Conservation (phyloP, 2,329 filamentous ascomycete species). For the Cladosporium halotolerans region DNA sequence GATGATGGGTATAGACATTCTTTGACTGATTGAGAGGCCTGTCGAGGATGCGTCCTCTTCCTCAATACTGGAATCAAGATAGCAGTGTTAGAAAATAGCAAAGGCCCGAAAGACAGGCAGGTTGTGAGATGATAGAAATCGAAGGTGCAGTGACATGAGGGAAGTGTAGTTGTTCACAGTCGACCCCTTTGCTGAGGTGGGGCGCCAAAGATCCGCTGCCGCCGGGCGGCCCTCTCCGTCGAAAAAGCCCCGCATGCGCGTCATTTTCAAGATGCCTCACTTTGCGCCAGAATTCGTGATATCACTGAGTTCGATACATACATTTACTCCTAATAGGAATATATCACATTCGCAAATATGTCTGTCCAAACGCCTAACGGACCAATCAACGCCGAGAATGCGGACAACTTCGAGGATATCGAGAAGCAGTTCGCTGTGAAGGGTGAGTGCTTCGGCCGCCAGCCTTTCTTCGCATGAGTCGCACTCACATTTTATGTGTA, state of each 20-base stretch:
- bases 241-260: not conserved
- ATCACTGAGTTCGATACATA: not conserved
- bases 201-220: not conserved
- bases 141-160: too few relatives aligned
- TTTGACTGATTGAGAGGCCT: too few relatives aligned
- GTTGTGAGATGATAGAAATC: too few relatives aligned
- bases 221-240: not conserved
- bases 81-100: too few relatives aligned
- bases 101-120: too few relatives aligned
- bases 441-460: conserved; percentile 44
- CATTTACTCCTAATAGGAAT: not conserved
- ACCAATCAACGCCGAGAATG: conserved; percentile 47
- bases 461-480: too few relatives aligned
- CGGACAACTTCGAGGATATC: conserved; percentile 63
- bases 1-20: too few relatives aligned
- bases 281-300: not conserved
- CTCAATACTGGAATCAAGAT: too few relatives aligned
- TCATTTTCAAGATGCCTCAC: conserved; percentile 9
- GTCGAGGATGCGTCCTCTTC: too few relatives aligned
- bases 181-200: too few relatives aligned
- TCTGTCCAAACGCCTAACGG: conserved; percentile 8
- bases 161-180: too few relatives aligned
- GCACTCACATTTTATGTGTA: conserved; percentile 25
- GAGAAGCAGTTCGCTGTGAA: conserved; percentile 99
- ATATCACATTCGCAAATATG: not conserved